These are phyloP conservation scores for Pulveroboletus sp. DNA, from an alignment of 768 basidiomycete species.

Conservation along the genomic window DNA sequence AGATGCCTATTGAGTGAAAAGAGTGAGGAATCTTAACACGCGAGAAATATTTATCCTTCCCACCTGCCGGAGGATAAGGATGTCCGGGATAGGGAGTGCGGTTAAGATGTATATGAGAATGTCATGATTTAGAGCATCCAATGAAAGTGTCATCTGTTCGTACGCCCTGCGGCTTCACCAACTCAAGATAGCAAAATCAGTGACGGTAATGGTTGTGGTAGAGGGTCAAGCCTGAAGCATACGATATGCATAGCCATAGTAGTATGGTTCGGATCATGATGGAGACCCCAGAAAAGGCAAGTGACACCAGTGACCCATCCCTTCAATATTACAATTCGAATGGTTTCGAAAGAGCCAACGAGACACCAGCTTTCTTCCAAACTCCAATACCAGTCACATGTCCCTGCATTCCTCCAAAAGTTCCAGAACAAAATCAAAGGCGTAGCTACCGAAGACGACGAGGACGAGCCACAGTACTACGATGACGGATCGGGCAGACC, in stretches of 20 bases:
- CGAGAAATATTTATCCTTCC: background rate
- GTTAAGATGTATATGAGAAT: conserved; percentile 36
- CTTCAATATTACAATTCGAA: conserved; percentile 3
- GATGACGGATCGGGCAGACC: conserved; percentile 66
- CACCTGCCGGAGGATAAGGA: conserved; percentile 45
- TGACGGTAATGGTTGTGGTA: background rate
- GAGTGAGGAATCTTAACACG: background rate
- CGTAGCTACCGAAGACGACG: conserved; percentile 45
- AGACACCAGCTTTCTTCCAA: conserved; percentile 70
- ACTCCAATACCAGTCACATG: conserved; percentile 58
- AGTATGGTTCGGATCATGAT: no score
- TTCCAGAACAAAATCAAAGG: conserved; percentile 65
- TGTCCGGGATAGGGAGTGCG: conserved; percentile 37
- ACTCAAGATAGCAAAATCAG: background rate
- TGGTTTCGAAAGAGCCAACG: conserved; percentile 60
- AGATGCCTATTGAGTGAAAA: conserved; percentile 41
- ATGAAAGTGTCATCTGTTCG: conserved; percentile 15
- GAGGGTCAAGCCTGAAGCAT: background rate
- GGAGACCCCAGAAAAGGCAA: conserved; percentile 23
- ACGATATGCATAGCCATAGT: no score
- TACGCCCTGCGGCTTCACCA: background rate
- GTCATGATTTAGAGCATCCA: conserved; percentile 36
- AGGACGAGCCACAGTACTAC: conserved; percentile 51
- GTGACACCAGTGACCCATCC: background rate
- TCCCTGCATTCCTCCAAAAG: conserved; percentile 64